Conservation (phyloP, 371 early-diverging fungal species). For the Mortierella sp. region DNA sequence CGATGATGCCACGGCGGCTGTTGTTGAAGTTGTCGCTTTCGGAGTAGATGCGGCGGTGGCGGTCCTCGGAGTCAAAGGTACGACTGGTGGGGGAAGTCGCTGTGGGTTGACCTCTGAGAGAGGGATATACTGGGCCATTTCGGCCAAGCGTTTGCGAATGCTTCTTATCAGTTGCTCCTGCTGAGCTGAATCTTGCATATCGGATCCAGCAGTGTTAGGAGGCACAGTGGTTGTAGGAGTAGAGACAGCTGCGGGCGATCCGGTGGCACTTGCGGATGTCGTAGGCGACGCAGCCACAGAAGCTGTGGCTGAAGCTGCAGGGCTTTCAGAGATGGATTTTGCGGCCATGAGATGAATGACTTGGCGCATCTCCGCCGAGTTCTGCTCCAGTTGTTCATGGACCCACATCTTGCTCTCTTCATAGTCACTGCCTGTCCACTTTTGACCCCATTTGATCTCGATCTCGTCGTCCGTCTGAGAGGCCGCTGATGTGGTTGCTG, state of each 20-base stretch:
- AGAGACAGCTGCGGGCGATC: neutral
- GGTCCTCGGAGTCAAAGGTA: neutral
- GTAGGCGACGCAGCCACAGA: neutral
- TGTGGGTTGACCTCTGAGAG: slow-evolving; percentile 43
- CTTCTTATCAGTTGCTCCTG: slow-evolving; percentile 16
- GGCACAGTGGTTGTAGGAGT: neutral
- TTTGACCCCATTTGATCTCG: slow-evolving; percentile 38
- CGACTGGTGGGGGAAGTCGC: slow-evolving; percentile 33
- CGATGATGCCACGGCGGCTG: neutral
- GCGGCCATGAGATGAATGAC: slow-evolving; percentile 15
- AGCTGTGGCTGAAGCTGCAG: neutral
- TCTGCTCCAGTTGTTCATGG: slow-evolving; percentile 40
- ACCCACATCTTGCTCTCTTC: slow-evolving; percentile 51
- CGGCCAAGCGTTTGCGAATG: slow-evolving; percentile 32
- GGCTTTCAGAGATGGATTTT: neutral
- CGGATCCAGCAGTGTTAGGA: neutral
- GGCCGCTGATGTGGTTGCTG: slow-evolving; percentile 4
- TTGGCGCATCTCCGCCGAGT: slow-evolving; percentile 32
- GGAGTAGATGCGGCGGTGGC: neutral
- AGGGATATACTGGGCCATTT: slow-evolving; percentile 48
- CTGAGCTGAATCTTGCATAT: slow-evolving; percentile 15
- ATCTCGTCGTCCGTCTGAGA: slow-evolving; percentile 6
- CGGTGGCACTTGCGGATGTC: neutral
- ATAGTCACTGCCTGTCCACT: slow-evolving; percentile 28
- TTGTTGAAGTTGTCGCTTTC: neutral